These are phyloP conservation scores for Aureobasidium sp. DNA, from an alignment of 2,329 filamentous ascomycete genomes.

Conservation along the genomic window DNA sequence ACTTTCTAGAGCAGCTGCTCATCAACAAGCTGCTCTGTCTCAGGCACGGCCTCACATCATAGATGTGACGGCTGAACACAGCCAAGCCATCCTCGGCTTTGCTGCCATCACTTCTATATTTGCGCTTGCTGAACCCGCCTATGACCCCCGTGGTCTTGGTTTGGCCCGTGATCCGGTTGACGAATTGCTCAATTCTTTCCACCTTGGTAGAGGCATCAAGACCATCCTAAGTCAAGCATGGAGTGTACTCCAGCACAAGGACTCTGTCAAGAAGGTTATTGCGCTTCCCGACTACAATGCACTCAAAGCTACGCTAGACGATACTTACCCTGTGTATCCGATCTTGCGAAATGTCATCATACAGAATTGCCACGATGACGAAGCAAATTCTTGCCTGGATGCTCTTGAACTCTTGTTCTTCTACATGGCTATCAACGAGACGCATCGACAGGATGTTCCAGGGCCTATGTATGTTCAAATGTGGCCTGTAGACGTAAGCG, in stretches of 20 bases:
- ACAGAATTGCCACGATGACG: not conserved
- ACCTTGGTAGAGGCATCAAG: slow-evolving; percentile 8
- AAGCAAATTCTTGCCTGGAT: not conserved
- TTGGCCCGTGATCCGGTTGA: not conserved
- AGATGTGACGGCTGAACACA: slow-evolving; percentile 6
- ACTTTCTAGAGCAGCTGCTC: slow-evolving; percentile 10
- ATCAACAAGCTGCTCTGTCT: slow-evolving; percentile 12
- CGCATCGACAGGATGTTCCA: not conserved
- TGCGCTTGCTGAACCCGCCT: slow-evolving; percentile 2
- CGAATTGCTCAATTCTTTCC: slow-evolving; percentile 2
- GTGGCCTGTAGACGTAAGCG: slow-evolving; percentile 5
- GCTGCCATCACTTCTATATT: slow-evolving; percentile 14
- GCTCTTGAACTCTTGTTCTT: not conserved
- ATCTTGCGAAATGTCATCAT: not conserved
- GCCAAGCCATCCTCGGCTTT: slow-evolving; percentile 13
- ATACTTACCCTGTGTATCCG: not conserved
- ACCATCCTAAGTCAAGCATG: not conserved
- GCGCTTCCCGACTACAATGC: not conserved
- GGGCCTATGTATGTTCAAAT: slow-evolving; percentile 2
- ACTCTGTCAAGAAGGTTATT: not conserved
- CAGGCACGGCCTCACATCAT: slow-evolving; percentile 12
- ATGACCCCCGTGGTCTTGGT: not conserved
- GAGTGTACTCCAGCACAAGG: not conserved
- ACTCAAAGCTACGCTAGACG: not conserved
- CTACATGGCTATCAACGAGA: slow-evolving; percentile 6